Evolutionary conservation across 1,139 yeast genomes (phyloP).

Genomic region (Saccharomyces hybrid): DNA sequence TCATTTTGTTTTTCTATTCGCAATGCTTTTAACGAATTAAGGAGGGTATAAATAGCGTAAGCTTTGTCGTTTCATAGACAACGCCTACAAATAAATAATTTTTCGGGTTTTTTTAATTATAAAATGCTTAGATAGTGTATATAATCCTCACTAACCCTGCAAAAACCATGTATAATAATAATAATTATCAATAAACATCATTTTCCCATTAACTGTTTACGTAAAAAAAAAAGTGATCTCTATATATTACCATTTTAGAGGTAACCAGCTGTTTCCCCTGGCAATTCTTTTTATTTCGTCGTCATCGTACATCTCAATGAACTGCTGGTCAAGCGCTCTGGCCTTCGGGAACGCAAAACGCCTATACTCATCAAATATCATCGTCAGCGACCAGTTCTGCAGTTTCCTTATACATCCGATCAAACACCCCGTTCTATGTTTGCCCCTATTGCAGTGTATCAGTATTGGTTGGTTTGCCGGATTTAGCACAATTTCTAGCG

Average conservation of each 20-base stretch:
- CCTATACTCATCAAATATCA: conserved; percentile 91
- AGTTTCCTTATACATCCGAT: conserved; percentile 85
- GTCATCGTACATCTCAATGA: conserved; percentile 81
- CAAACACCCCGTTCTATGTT: conserved; percentile 92
- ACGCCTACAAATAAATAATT: not conserved
- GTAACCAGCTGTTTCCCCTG: conserved; percentile 47
- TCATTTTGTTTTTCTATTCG: not conserved
- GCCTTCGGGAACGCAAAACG: conserved; percentile 93
- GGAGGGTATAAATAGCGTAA: not conserved
- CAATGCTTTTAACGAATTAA: not conserved
- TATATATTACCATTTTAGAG: conserved; percentile 50
- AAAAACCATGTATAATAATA: not conserved
- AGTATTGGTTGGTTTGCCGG: conserved; percentile 76
- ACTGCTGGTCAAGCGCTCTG: conserved; percentile 89
- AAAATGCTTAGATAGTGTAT: not conserved
- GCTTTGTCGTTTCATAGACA: not conserved
- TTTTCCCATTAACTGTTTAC: not conserved
- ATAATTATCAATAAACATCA: not conserved
- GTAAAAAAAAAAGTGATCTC: not conserved
- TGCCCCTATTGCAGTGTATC: conserved; percentile 93
- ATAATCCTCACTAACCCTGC: not conserved
- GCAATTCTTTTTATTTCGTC: conserved; percentile 51
- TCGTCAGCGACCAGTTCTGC: conserved; percentile 87
- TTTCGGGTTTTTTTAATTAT: too few relatives aligned
- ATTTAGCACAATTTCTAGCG: too few relatives aligned